Base-by-base conservation (phyloP, 83 land plant genomes). In the Picea abies region DNA sequence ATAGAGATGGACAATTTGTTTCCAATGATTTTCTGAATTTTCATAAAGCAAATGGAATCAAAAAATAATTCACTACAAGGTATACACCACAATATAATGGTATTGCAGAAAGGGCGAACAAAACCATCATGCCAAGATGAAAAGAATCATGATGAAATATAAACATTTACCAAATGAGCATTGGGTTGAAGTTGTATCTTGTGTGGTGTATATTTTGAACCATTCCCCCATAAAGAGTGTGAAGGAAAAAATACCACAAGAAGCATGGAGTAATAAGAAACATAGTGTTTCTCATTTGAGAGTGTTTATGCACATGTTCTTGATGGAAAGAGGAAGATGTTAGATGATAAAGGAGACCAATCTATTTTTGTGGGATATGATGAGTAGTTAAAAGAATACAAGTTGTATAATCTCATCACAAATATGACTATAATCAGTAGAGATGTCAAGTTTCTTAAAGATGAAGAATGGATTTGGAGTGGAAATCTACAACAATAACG, bases 361-460 rank as follows among this genome's bases (percentile, higher is more conserved):
- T 82, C 61, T 71, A 78, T 85, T 69, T 81, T 82, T 12, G 0
- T 6, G 49, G 49, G 49, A 44, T 44, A 44, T 6, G 78, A 47
- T 68, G 69, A 70, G 1, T 14, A 82, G 22, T 60, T 81, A 29
- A 82, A 82, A 37, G 84, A 26, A 12, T 82, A 82, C 69, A 11
- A 35, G n/a, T 37, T 82, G 12, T 82, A 58, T 78, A 79, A 85
- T 82, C 81, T 77, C 19, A 68, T 12, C 8, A 78, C 81, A 3
- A 78, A 82, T 1, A 85, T 39, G 20, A 58, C 79, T 32, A 52
- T 81, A 10, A 79, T 81, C 25, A 29, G 61, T 19, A 47, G 0
- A 9, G 87, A 85, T 77, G 80, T 76, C 8, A 37, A 70, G 29
- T 85, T 85, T 79, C 25, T 76, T 29, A 82, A 85, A 67, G 37